A percentile compares a stretch with the other conserved stretches of the same genome.
Evolutionary conservation across 345 rosid species (phyloP).

Genomic region (Populus nigra): DNA sequence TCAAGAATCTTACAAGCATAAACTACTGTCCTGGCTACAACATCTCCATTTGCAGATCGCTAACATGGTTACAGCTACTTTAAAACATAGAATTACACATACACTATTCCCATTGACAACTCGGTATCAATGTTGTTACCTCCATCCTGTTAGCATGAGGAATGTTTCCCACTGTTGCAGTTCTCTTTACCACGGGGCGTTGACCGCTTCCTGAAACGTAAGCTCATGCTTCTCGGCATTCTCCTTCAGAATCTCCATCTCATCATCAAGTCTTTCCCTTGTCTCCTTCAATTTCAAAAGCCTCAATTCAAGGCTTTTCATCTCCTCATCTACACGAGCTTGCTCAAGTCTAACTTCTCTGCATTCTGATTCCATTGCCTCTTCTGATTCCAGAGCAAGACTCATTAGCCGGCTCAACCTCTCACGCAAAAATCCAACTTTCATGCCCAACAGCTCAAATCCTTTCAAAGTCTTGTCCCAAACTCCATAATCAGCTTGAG

Average conservation of each 20-base stretch:
- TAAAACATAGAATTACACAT: slow-evolving; percentile 2
- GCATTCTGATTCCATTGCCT: slow-evolving; percentile 21
- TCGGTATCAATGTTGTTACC: not conserved
- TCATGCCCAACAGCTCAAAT: slow-evolving; percentile 51
- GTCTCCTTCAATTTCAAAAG: slow-evolving; percentile 22
- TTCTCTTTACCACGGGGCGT: slow-evolving; percentile 34
- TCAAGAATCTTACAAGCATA: not conserved
- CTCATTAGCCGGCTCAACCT: slow-evolving; percentile 33
- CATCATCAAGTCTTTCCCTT: slow-evolving; percentile 27
- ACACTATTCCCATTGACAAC: not conserved
- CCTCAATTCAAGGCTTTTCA: slow-evolving; percentile 29
- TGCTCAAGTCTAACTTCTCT: slow-evolving; percentile 25
- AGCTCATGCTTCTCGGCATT: slow-evolving; percentile 27
- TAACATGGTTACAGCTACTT: slow-evolving; percentile 4
- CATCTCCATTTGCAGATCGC: not conserved
- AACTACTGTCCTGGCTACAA: not conserved
- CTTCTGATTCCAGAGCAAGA: slow-evolving; percentile 30
- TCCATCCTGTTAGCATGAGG: not conserved
- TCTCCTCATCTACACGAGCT: slow-evolving; percentile 28
- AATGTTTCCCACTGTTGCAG: not conserved
- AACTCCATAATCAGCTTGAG: slow-evolving; percentile 29
- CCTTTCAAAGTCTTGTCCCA: slow-evolving; percentile 53
- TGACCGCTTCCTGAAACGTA: slow-evolving; percentile 29
- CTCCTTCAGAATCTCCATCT: slow-evolving; percentile 25
- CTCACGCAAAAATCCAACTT: slow-evolving; percentile 39